Evolutionary conservation across 495 filamentous ascomycete species (phyloP), one percentile per base, ranked within the genome.

Genomic region (Parachaetomium inaequale): DNA sequence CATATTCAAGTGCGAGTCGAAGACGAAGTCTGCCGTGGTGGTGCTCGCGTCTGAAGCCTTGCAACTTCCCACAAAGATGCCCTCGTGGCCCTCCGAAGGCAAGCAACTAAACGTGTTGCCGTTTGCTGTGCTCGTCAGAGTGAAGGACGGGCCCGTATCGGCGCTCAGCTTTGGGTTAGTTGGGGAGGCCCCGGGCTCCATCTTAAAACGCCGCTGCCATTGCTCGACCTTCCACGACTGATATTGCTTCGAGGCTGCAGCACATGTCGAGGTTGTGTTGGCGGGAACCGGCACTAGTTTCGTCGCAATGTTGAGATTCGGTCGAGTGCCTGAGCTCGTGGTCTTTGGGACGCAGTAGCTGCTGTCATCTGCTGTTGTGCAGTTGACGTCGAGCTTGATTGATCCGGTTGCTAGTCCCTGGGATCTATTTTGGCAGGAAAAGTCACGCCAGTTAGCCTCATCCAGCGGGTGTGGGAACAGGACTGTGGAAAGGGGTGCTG

Each of bases 211-310:
- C 2, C 75, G 72, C 1, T 29, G 60, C 75, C 75, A 78, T 0
- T 72, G 64, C 34, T 72, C 69, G 0, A 78, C 51, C 55, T 66
- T 66, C 75, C 75, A 78, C 12, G 75, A 75, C 50, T 76, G 71
- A 53, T 75, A 75, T 5, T 45, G 47, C 36, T 64, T 50, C 0
- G 70, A 47, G 15, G 61, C 65, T 11, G 69, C 72, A 1, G 56
- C 53, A 55, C 75, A 78, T 1, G 57, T 43, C 1, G 69, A 31
- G n/a, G 63, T 64, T 2, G 45, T 42, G n/a, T 53, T 61, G 4
- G 58, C n/a, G 5, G 54, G 63, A 45, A 62, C 61, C 5, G 61
- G 31, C 0, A 50, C 19, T 5, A 65, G 52, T 23, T 28, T 67
- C 0, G 73, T 77, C 21, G 40, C 68, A 19, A 72, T 55, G 23